Conservation (phyloP, 2,329 filamentous ascomycete genomes). For the Hypoxylon rubiginosum region DNA sequence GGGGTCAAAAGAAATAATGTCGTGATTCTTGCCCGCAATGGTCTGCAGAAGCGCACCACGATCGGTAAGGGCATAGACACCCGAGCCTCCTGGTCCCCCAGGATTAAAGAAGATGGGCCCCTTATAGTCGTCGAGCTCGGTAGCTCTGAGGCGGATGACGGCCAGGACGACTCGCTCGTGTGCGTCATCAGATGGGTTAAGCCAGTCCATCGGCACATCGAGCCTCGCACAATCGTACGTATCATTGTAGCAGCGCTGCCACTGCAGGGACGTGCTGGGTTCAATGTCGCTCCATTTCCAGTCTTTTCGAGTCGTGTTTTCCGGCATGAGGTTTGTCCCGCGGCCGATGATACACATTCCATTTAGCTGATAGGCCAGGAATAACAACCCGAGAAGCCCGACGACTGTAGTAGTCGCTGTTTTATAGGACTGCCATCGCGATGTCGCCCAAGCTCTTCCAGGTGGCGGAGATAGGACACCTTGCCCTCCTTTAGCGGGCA, state of each 20-base stretch:
- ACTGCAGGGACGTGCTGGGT: conserved; percentile 51
- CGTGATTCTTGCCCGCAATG: conserved; percentile 58
- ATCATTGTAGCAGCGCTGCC: conserved; percentile 54
- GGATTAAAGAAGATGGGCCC: conserved; percentile 59
- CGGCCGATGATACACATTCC: neutral
- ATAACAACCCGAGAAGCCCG: conserved; percentile 13
- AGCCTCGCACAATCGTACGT: conserved; percentile 56
- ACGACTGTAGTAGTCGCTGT: neutral
- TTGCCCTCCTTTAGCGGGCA: conserved; percentile 11
- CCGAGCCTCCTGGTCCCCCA: conserved; percentile 64
- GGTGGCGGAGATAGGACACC: neutral
- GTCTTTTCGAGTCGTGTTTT: conserved; percentile 1
- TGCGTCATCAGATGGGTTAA: conserved; percentile 50
- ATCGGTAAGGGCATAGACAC: conserved; percentile 53
- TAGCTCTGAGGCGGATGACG: conserved; percentile 56
- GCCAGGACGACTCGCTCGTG: conserved; percentile 53
- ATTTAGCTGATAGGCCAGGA: conserved; percentile 19
- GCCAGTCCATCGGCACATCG: conserved; percentile 59
- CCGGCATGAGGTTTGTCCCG: neutral
- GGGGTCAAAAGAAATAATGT: conserved; percentile 66
- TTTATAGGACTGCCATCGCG: conserved; percentile 21
- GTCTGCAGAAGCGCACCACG: conserved; percentile 55
- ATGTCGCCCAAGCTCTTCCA: neutral
- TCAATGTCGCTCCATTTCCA: conserved; percentile 48
- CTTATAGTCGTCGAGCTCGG: conserved; percentile 43